A percentile compares a stretch with the other conserved stretches of the same genome.
phyloP scores from a whole-genome alignment of 1,284 basidiomycete species.

The Neotropicomus parvogracilis region DNA sequence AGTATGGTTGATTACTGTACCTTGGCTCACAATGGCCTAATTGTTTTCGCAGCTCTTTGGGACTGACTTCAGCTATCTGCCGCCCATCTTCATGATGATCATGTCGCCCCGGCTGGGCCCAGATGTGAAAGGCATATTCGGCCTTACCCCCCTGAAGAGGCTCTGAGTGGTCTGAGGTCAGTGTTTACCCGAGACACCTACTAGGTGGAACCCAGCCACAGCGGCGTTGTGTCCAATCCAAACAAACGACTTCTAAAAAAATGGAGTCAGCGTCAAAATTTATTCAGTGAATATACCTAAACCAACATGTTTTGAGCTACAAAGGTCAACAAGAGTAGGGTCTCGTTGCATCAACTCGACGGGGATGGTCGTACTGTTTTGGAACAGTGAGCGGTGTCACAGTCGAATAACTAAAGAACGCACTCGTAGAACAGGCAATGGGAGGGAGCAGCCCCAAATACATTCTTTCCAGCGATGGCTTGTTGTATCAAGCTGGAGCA shows the following conservation, averaged over 20 bases:
- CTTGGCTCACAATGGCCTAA: slow-evolving; percentile 38
- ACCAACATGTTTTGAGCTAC: slow-evolving; percentile 31
- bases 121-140: slow-evolving; percentile 28
- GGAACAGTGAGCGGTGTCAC: not conserved
- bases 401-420: slow-evolving; percentile 11
- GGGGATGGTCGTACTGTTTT: slow-evolving; percentile 42
- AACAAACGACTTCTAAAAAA: slow-evolving; percentile 35
- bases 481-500: slow-evolving; percentile 23
- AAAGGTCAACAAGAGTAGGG: slow-evolving; percentile 34
- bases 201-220: slow-evolving; percentile 39
- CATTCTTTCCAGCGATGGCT: slow-evolving; percentile 18
- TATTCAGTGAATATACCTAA: slow-evolving; percentile 4
- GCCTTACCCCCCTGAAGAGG: slow-evolving; percentile 21
- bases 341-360: slow-evolving; percentile 39
- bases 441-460: slow-evolving; percentile 16
- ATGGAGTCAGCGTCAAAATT: not conserved
- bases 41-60: slow-evolving; percentile 18
- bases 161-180: slow-evolving; percentile 1
- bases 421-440: slow-evolving; percentile 45
- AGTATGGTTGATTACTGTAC: slow-evolving; percentile 25
- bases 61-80: slow-evolving; percentile 9
- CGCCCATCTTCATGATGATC: slow-evolving; percentile 1
- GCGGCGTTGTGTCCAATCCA: slow-evolving; percentile 42
- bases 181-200: slow-evolving; percentile 17
- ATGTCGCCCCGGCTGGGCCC: slow-evolving; percentile 15